Evolutionary conservation across 768 basidiomycete genomes (phyloP).

Genomic region (Heimioporus sp.): DNA sequence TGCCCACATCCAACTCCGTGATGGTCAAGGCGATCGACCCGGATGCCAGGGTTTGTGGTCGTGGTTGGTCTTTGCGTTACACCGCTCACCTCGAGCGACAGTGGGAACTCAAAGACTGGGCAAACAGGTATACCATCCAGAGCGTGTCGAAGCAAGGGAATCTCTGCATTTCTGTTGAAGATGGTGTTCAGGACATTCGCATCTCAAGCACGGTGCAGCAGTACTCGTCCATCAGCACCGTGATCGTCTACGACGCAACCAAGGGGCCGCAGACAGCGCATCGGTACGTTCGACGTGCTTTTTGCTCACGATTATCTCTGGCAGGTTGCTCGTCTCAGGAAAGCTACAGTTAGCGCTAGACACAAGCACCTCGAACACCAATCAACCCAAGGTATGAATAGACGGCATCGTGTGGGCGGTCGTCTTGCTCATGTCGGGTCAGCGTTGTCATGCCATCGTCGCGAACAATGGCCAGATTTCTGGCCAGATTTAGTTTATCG

Average conservation of each 20-base stretch:
- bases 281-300: background rate
- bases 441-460: background rate
- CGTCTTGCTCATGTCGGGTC: background rate
- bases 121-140: background rate
- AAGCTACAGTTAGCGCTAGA: background rate
- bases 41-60: background rate
- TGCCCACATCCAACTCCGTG: background rate
- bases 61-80: background rate
- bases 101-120: background rate
- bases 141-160: background rate
- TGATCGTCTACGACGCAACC: background rate
- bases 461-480: background rate
- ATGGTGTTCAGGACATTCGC: background rate
- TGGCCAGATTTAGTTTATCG: background rate
- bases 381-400: background rate
- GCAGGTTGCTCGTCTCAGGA: background rate
- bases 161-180: background rate
- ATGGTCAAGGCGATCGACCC: background rate
- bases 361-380: background rate
- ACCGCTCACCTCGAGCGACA: background rate
- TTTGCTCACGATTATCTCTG: background rate
- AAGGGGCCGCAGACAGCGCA: background rate
- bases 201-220: background rate
- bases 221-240: background rate
- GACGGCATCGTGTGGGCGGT: too few species aligned